Evolutionary conservation across 2,329 filamentous ascomycete species (phyloP).

Genomic region (Penicillium corylophilum): DNA sequence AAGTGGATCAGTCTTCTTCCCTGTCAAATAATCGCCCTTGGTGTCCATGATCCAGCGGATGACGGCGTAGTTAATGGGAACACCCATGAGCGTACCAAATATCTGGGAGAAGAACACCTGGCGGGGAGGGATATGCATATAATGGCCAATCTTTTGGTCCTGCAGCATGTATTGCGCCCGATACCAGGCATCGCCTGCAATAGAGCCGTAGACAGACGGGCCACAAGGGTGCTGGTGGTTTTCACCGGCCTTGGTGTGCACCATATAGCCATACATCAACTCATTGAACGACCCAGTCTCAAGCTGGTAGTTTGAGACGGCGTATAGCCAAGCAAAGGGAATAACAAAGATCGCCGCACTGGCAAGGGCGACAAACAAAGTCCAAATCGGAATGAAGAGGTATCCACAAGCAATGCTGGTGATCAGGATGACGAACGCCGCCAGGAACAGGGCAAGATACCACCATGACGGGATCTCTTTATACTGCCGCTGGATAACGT

Average conservation of each 20-base stretch:
- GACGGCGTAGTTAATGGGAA: conserved; percentile 62
- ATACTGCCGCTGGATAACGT: conserved; percentile 58
- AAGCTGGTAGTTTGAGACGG: conserved; percentile 56
- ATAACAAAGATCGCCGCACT: conserved; percentile 58
- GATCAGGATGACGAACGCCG: conserved; percentile 52
- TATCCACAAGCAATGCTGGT: conserved; percentile 52
- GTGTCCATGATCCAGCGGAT: conserved; percentile 60
- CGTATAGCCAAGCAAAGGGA: conserved; percentile 60
- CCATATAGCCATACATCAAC: conserved; percentile 60
- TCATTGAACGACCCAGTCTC: conserved; percentile 61
- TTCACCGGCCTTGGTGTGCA: conserved; percentile 47
- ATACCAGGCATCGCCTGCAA: conserved; percentile 64
- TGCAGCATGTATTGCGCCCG: conserved; percentile 59
- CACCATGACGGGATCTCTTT: conserved; percentile 61
- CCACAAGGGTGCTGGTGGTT: conserved; percentile 58
- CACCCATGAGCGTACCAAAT: conserved; percentile 58
- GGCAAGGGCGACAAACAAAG: conserved; percentile 57
- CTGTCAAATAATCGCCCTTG: conserved; percentile 57
- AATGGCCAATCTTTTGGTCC: conserved; percentile 65
- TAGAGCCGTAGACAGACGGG: conserved; percentile 57
- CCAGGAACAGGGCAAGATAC: conserved; percentile 54
- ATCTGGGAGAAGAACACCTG: conserved; percentile 62
- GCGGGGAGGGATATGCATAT: conserved; percentile 61
- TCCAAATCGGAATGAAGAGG: conserved; percentile 61
- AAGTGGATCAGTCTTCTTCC: conserved; percentile 52